phyloP scores from a whole-genome alignment of 805 yeast genomes.

The Wickerhamomyces sydowiorum region DNA sequence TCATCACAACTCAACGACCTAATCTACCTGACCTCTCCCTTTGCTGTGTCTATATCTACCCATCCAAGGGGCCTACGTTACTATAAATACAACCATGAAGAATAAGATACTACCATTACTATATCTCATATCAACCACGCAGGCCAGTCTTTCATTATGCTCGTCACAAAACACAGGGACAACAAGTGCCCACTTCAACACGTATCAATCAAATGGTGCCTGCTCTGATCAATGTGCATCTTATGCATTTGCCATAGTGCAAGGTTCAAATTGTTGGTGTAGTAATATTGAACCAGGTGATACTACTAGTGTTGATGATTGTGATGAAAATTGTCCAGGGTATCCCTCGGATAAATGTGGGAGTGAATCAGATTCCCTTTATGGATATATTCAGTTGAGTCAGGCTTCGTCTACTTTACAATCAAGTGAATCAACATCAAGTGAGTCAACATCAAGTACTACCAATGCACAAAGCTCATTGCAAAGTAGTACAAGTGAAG shows the following conservation, averaged over 20 bases:
- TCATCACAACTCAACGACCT: too few species aligned
- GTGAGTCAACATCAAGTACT: not conserved
- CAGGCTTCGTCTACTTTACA: slow-evolving; percentile 17
- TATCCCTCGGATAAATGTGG: slow-evolving; percentile 40
- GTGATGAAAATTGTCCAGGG: slow-evolving; percentile 38
- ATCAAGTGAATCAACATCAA: slow-evolving; percentile 1
- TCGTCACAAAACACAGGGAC: slow-evolving; percentile 36
- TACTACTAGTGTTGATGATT: slow-evolving; percentile 27
- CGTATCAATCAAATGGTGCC: slow-evolving; percentile 42
- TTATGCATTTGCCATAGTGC: slow-evolving; percentile 48
- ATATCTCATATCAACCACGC: too few species aligned
- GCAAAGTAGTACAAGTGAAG: not conserved
- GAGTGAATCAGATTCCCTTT: slow-evolving; percentile 34
- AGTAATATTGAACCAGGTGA: slow-evolving; percentile 43
- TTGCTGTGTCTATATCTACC: too few species aligned
- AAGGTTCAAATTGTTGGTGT: slow-evolving; percentile 55
- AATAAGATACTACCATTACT: too few species aligned
- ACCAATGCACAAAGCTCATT: too few species aligned
- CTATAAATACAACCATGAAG: too few species aligned
- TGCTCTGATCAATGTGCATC: slow-evolving; percentile 45
- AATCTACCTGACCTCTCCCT: too few species aligned
- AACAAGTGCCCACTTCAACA: slow-evolving; percentile 11
- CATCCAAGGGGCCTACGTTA: too few species aligned
- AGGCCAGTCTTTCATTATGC: slow-evolving; percentile 20
- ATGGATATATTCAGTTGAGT: slow-evolving; percentile 44